These are phyloP conservation scores for Talaromyces amestolkiae DNA, from an alignment of 2,329 filamentous ascomycete genomes.

Conservation along the genomic window DNA sequence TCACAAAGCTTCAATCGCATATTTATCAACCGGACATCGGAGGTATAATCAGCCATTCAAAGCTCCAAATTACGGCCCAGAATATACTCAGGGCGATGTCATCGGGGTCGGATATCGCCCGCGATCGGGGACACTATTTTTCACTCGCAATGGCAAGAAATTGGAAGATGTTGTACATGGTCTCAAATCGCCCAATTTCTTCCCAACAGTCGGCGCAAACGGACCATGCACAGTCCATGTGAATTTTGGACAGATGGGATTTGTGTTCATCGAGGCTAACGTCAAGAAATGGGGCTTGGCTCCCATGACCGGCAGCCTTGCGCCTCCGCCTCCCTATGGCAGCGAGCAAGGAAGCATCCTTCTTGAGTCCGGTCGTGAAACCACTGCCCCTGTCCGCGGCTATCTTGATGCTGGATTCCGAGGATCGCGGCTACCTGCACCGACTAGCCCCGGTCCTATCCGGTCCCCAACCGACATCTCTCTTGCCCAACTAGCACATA, in stretches of 20 bases:
- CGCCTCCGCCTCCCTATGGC: conserved; percentile 92
- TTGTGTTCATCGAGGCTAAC: conserved; percentile 98
- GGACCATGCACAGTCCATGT: conserved; percentile 91
- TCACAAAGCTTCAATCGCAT: conserved; percentile 90
- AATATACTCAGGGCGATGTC: conserved; percentile 88
- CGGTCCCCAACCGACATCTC: conserved; percentile 95
- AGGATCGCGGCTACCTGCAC: conserved; percentile 69
- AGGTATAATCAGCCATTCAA: conserved; percentile 91
- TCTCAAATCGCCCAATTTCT: conserved; percentile 92
- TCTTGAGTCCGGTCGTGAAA: conserved; percentile 74
- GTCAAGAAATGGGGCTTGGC: conserved; percentile 99
- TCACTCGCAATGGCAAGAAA: conserved; percentile 96
- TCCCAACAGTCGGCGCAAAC: conserved; percentile 94
- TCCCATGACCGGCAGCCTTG: conserved; percentile 90
- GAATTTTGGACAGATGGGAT: conserved; percentile 96
- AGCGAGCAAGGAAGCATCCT: conserved; percentile 96
- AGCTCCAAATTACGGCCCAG: conserved; percentile 74
- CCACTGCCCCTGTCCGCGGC: conserved; percentile 43
- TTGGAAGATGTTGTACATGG: conserved; percentile 92
- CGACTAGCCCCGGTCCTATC: conserved; percentile 83
- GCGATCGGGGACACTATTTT: conserved; percentile 91
- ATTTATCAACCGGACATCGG: conserved; percentile 81
- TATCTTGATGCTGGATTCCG: conserved; percentile 64
- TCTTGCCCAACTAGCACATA: conserved; percentile 76
- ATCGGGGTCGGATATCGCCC: conserved; percentile 94